A percentile compares a stretch with the other conserved stretches of the same genome.
Evolutionary conservation across 768 basidiomycete genomes (phyloP).

Genomic region (Termitomyces sp.): DNA sequence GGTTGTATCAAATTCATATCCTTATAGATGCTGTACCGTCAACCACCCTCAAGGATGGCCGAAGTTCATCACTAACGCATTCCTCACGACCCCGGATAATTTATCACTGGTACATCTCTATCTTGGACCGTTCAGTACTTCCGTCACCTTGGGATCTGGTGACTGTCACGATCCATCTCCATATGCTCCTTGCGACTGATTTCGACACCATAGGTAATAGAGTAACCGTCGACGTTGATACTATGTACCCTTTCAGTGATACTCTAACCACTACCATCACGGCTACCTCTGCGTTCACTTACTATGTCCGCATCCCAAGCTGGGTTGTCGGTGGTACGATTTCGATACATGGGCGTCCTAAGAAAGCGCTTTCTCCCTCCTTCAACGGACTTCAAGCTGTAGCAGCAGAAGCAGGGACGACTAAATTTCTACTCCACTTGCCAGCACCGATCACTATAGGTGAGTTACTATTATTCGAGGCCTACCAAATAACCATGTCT

Average conservation of each 20-base stretch:
- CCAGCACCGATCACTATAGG: slow-evolving; percentile 44
- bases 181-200: background rate
- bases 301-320: slow-evolving; percentile 41
- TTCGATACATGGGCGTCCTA: slow-evolving; percentile 31
- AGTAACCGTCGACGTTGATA: slow-evolving; percentile 37
- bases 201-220: slow-evolving; percentile 24
- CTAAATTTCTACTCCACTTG: slow-evolving; percentile 37
- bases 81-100: slow-evolving; percentile 36
- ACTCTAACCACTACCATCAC: slow-evolving; percentile 36
- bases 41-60: slow-evolving; percentile 50
- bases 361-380: slow-evolving; percentile 31
- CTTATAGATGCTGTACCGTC: slow-evolving; percentile 38
- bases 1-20: background rate
- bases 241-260: slow-evolving; percentile 44
- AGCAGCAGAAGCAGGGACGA: slow-evolving; percentile 33
- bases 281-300: slow-evolving; percentile 34
- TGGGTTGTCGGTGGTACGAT: slow-evolving; percentile 43
- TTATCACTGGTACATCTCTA: slow-evolving; percentile 39
- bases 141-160: slow-evolving; percentile 34
- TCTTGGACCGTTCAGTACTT: slow-evolving; percentile 38
- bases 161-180: background rate
- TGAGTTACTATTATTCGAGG: slow-evolving; percentile 11
- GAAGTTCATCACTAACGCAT: slow-evolving; percentile 45
- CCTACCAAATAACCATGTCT: background rate
- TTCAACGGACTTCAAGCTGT: slow-evolving; percentile 43